These are phyloP conservation scores for Pestalotiopsis sp. DNA, from an alignment of 2,329 filamentous ascomycete species.

Conservation along the genomic window DNA sequence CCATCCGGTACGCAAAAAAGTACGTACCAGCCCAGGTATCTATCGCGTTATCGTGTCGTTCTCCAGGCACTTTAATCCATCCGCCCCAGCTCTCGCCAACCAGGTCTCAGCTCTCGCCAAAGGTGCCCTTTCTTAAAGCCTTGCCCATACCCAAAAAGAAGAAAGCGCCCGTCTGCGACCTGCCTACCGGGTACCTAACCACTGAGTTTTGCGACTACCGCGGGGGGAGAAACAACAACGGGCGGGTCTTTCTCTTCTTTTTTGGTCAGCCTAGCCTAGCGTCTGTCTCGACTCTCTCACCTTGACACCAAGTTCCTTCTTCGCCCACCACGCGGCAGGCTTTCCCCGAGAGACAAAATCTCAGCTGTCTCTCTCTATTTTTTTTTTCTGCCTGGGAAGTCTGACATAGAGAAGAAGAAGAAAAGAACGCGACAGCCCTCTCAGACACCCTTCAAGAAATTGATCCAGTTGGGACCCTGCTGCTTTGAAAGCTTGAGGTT, in stretches of 20 bases:
- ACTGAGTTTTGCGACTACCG: slow-evolving; percentile 7
- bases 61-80: neutral
- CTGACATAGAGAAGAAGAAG: neutral
- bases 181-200: neutral
- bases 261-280: slow-evolving; percentile 1
- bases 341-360: neutral
- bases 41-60: neutral
- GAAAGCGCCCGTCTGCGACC: neutral
- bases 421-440: neutral
- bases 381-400: neutral
- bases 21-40: neutral
- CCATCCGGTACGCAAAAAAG: neutral
- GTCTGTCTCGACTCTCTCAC: neutral
- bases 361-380: neutral
- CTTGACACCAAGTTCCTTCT: neutral
- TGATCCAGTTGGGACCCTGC: neutral
- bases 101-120: neutral
- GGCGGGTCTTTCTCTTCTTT: neutral
- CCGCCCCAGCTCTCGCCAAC: neutral
- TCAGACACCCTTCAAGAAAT: neutral
- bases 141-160: neutral
- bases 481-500: neutral
- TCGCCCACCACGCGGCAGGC: neutral
- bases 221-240: neutral
- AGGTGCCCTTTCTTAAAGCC: neutral